Evolutionary conservation across 2,329 filamentous ascomycete genomes (phyloP), one percentile per base, ranked within the genome.

Genomic region (Aspergillus texensis): DNA sequence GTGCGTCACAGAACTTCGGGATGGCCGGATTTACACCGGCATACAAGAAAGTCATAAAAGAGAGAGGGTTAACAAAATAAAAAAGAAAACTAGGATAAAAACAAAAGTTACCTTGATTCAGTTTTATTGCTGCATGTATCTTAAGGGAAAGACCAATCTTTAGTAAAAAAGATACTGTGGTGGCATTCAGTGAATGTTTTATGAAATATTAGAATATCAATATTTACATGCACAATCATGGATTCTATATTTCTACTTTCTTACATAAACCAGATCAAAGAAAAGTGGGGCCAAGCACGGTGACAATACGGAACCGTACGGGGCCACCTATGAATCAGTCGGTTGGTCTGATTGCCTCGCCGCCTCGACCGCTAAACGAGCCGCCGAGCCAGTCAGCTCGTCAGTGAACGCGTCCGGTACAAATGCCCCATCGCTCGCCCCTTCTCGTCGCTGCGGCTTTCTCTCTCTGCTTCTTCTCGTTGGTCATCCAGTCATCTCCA

Each of bases 371-470:
- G 62, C 62, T 65, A 68, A 61, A 63, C 66, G 58, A 65, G 61
- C 58, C 45, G 61, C 59, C 67, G 67, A 65, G 65, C 69, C 74
- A 75, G 67, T 73, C 68, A 69, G 67, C 67, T 68, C 62, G 62
- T 63, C 64, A 64, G 61, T 55, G 45, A 60, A 58, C 57, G 66
- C 63, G 68, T 68, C 67, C 70, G 70, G 72, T 78, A 78, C 75
- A 78, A 78, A 78, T 77, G 75, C 75, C 74, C 76, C 76, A 78
- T 78, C 74, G 67, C 70, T 69, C 75, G 74, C 75, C 68, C 71
- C 72, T 72, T 71, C 66, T 73, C 69, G 56, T 72, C 71, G 68
- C 70, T 71, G 70, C 69, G 70, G 67, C 71, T 74, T 76, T 70
- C 68, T 74, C 69, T 74, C 69, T 77, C 73, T 77, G 75, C 74